A percentile compares a stretch with the other conserved stretches of the same genome.
Evolutionary conservation across 2,329 filamentous ascomycete genomes (phyloP).

Genomic region (Coleophoma cylindrospora): DNA sequence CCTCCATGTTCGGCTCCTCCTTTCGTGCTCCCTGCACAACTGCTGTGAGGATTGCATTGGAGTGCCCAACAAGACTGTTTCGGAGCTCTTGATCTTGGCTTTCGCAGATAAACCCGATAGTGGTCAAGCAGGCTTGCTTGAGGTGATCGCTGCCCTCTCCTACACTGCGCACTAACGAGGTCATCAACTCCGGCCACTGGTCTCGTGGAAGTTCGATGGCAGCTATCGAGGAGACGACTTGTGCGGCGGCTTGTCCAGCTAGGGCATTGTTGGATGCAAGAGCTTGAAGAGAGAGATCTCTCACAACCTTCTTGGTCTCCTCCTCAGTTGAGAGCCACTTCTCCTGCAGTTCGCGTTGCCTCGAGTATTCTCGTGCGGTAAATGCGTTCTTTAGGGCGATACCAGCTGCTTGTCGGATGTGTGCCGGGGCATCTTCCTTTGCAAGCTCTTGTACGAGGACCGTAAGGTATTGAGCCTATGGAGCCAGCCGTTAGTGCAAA

Average conservation of each 20-base stretch:
- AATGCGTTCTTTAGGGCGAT: conserved; percentile 98
- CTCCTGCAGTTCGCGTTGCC: conserved; percentile 83
- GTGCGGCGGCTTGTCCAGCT: conserved; percentile 84
- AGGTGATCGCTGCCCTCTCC: conserved; percentile 79
- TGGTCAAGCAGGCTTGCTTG: conserved; percentile 89
- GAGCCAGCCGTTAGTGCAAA: conserved; percentile 13
- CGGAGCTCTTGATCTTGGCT: conserved; percentile 85
- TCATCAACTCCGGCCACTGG: conserved; percentile 92
- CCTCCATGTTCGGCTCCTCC: conserved; percentile 87
- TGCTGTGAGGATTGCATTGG: conserved; percentile 95
- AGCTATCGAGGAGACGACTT: conserved; percentile 93
- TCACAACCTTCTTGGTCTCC: conserved; percentile 81
- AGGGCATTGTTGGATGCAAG: conserved; percentile 73
- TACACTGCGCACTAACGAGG: conserved; percentile 84
- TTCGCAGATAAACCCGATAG: conserved; percentile 99
- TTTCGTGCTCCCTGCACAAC: conserved; percentile 97
- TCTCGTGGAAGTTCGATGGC: conserved; percentile 89
- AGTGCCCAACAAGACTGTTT: conserved; percentile 75
- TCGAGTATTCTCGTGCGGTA: conserved; percentile 81
- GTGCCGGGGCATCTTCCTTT: conserved; percentile 76
- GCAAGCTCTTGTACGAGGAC: conserved; percentile 92
- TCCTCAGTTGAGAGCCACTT: conserved; percentile 87
- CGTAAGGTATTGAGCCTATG: conserved; percentile 82
- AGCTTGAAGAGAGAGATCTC: conserved; percentile 85
- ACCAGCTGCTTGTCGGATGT: conserved; percentile 91